Conservation (phyloP, 2,329 filamentous ascomycete genomes). For the Calonectria pseudoreteaudii region DNA sequence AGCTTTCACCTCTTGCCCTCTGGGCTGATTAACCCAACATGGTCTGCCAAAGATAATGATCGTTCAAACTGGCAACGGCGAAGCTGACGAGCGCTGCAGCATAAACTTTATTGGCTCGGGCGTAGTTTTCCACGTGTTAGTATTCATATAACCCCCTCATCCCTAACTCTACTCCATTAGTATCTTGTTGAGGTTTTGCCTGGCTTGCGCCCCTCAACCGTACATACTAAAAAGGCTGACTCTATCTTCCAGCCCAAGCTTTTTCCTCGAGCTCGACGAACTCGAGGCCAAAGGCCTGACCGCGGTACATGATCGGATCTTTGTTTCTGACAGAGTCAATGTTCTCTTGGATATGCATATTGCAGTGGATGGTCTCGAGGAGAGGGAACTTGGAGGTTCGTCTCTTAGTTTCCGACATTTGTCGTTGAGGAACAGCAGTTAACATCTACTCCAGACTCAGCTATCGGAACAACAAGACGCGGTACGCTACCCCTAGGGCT, state of each 20-base stretch:
- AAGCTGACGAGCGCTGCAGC: conserved; percentile 43
- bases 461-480: conserved; percentile 52
- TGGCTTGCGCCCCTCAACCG: conserved; percentile 33
- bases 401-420: conserved; percentile 27
- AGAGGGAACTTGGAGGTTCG: conserved; percentile 59
- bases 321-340: conserved; percentile 73
- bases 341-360: conserved; percentile 75
- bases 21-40: conserved; percentile 78
- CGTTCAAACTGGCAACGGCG: conserved; percentile 23
- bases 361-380: conserved; percentile 77
- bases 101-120: conserved; percentile 81
- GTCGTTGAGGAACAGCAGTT: conserved; percentile 43
- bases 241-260: conserved; percentile 45
- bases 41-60: conserved; percentile 33
- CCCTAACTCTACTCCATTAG: not conserved
- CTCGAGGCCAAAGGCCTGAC: conserved; percentile 54
- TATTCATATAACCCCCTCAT: conserved; percentile 31
- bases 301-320: conserved; percentile 61
- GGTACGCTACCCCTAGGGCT: conserved; percentile 43
- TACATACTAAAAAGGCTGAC: conserved; percentile 39
- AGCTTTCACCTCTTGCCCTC: conserved; percentile 74
- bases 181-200: conserved; percentile 24
- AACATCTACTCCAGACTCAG: conserved; percentile 35
- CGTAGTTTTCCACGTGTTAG: conserved; percentile 71
- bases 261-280: conserved; percentile 56